Base-by-base conservation (phyloP, 2,329 filamentous ascomycete genomes). In the Xylaria digitata region DNA sequence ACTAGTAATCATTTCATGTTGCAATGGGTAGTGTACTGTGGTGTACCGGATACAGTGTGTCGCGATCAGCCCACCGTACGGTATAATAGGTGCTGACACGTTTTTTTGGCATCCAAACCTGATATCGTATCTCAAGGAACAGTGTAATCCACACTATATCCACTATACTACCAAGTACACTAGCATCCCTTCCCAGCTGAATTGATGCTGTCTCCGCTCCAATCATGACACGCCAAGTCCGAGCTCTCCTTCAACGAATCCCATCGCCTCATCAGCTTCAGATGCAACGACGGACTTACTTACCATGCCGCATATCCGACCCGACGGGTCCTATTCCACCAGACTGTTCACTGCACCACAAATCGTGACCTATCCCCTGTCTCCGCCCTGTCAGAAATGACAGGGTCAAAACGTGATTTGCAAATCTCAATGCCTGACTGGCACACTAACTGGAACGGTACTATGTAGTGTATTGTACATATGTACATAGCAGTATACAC, bases 241-340 rank as follows among this genome's bases (percentile, higher is more conserved):
- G 40, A 21, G 23, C 7, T 21, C 30, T 40, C 30, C 13, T 61
- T 17, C 15, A 23, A 30, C 34, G 46, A 46, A 45, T 42, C 23
- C n/a, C 43, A 37, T 56, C 61, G 45, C 26, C 52, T 56, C 46
- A 30, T 19, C 15, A 48, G 48, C 42, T 19, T 42, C 57, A n/a
- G 58, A 58, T 58, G 37, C 37, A 45, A 55, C 49, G 26, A 55
- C 49, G 56, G 30, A 54, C 54, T 32, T 37, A 5, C 26, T 26
- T 26, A 26, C 26, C 26, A 63, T 65, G 67, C 67, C 67, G 67
- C 64, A 62, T 67, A 69, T 61, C 64, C 67, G 67, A 67, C 52
- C 60, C 11, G 30, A 59, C 63, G 63, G 66, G 60, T 66, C 54
- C 21, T 49, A 13, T 15, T 15, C 9, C 13, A 40, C 37, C 2